phyloP scores from a whole-genome alignment of 805 yeast species.

The Lipomyces sp. region DNA sequence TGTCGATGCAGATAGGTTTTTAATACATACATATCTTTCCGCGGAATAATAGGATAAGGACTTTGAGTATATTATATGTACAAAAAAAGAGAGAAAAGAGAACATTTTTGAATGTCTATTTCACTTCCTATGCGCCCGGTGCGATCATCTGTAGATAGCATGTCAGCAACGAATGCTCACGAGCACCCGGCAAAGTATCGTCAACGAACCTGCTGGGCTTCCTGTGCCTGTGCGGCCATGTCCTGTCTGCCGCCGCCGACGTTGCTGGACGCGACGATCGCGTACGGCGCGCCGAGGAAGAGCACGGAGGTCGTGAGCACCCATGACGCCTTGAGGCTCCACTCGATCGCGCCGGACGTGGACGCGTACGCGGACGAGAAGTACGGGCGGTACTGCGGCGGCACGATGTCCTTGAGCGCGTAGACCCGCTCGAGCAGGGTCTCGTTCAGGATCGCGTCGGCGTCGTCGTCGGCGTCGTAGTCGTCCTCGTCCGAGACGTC shows the following conservation, averaged over 20 bases:
- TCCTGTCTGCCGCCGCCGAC: slow-evolving; percentile 42
- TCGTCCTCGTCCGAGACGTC: slow-evolving; percentile 40
- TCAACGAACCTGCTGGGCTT: slow-evolving; percentile 48
- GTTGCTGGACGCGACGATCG: slow-evolving; percentile 50
- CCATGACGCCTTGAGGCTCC: slow-evolving; percentile 67
- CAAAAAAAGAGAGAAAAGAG: too few relatives aligned
- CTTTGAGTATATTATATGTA: background rate
- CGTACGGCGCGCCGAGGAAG: slow-evolving; percentile 88
- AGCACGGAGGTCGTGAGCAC: slow-evolving; percentile 75
- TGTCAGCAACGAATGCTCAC: too few relatives aligned
- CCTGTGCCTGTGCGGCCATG: slow-evolving; percentile 62
- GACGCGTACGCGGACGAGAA: slow-evolving; percentile 39
- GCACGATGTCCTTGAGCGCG: slow-evolving; percentile 87
- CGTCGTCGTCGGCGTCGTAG: slow-evolving; percentile 64
- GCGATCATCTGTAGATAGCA: slow-evolving; percentile 13
- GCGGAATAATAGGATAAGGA: too few relatives aligned
- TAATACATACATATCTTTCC: too few relatives aligned
- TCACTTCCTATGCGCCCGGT: slow-evolving; percentile 11
- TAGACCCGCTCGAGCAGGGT: slow-evolving; percentile 79
- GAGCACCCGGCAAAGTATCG: background rate
- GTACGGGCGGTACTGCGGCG: slow-evolving; percentile 75
- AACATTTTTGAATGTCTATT: background rate
- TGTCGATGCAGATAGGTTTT: too few relatives aligned
- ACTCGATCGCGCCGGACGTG: slow-evolving; percentile 43
- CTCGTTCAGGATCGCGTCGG: slow-evolving; percentile 75